These are phyloP conservation scores for Crepidotus variabilis DNA, from an alignment of 768 basidiomycete genomes.

Conservation along the genomic window DNA sequence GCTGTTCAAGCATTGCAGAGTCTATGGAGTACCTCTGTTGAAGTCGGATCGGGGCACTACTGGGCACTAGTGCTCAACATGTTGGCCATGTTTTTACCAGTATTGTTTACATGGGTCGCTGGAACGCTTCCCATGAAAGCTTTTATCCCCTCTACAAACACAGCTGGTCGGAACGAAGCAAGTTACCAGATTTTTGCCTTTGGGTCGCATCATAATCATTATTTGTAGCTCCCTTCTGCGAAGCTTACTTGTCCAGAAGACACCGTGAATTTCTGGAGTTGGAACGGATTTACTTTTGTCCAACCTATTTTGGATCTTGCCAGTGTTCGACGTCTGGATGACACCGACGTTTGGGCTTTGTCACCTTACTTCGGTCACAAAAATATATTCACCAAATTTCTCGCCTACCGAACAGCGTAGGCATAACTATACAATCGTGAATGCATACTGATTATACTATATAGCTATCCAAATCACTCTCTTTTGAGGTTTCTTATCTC, in stretches of 20 bases:
- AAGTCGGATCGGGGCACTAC: constrained; percentile 10
- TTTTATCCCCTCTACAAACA: constrained; percentile 40
- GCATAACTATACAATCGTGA: background rate
- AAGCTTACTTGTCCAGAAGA: constrained; percentile 60
- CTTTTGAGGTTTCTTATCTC: constrained; percentile 58
- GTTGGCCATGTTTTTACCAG: constrained; percentile 29
- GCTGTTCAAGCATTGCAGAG: constrained; percentile 33
- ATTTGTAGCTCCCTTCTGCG: constrained; percentile 43
- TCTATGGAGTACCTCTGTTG: constrained; percentile 27
- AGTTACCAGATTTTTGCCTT: constrained; percentile 10
- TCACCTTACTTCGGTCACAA: constrained; percentile 68
- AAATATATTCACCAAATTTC: constrained; percentile 61
- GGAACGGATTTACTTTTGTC: constrained; percentile 63
- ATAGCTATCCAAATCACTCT: constrained; percentile 51
- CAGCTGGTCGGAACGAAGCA: constrained; percentile 48
- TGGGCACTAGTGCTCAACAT: constrained; percentile 20
- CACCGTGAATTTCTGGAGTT: constrained; percentile 58
- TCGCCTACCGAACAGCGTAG: constrained; percentile 46
- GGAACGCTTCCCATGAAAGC: constrained; percentile 55
- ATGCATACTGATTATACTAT: background rate
- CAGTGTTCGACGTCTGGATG: constrained; percentile 42
- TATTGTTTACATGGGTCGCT: constrained; percentile 41
- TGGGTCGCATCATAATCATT: background rate
- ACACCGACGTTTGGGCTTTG: constrained; percentile 56
- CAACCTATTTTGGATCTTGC: constrained; percentile 58